Evolutionary conservation across 1,284 basidiomycete species (phyloP).

Genomic region (Mycosarcoma mackinlayi): DNA sequence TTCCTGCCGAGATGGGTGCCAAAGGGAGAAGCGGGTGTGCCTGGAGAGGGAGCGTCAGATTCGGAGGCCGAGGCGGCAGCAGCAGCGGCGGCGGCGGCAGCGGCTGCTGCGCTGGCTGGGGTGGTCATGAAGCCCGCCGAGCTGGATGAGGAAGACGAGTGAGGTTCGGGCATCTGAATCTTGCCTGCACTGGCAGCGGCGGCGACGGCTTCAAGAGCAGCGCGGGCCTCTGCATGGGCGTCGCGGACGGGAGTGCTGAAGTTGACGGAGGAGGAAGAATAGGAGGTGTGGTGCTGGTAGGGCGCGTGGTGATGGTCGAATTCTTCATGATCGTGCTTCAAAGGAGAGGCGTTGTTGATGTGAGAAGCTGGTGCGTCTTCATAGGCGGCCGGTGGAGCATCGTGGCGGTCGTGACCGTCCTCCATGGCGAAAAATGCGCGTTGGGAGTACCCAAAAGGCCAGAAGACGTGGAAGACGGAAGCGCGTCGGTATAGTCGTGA

Average conservation of each 20-base stretch:
- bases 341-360: constrained; percentile 10
- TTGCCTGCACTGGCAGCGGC: constrained; percentile 43
- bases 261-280: constrained; percentile 24
- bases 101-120: constrained; percentile 36
- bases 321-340: constrained; percentile 30
- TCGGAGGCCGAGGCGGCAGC: constrained; percentile 14
- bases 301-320: constrained; percentile 22
- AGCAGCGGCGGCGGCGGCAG: constrained; percentile 28
- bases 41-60: constrained; percentile 17
- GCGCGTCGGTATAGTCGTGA: not conserved
- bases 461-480: not conserved
- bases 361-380: constrained; percentile 20
- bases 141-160: constrained; percentile 29
- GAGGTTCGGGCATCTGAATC: constrained; percentile 42
- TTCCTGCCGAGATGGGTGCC: constrained; percentile 57
- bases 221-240: constrained; percentile 49
- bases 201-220: constrained; percentile 48
- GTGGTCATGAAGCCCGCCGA: constrained; percentile 32
- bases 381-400: constrained; percentile 24
- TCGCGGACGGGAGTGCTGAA: constrained; percentile 40
- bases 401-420: constrained; percentile 22
- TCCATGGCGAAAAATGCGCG: constrained; percentile 13
- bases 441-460: not conserved
- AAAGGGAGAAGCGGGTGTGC: constrained; percentile 42
- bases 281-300: constrained; percentile 30